These are phyloP conservation scores for Kodamaea restingae DNA, from an alignment of 805 yeast genomes.

Conservation along the genomic window DNA sequence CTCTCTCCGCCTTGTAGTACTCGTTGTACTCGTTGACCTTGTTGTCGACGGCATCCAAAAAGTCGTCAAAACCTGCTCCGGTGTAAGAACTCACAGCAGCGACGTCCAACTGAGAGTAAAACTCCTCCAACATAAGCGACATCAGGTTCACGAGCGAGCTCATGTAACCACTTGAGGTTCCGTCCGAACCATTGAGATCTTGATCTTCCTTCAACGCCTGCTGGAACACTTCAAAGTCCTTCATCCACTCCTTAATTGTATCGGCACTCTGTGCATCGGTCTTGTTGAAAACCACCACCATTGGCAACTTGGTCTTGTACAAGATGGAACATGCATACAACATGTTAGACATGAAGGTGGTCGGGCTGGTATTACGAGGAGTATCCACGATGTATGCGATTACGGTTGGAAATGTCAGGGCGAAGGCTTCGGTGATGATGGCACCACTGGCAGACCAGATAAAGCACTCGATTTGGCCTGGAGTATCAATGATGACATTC, in stretches of 20 bases:
- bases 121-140: slow-evolving; percentile 95
- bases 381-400: slow-evolving; percentile 96
- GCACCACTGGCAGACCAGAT: slow-evolving; percentile 98
- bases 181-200: slow-evolving; percentile 59
- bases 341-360: slow-evolving; percentile 98
- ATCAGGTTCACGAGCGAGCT: slow-evolving; percentile 87
- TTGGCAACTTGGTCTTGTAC: slow-evolving; percentile 93
- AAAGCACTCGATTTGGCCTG: slow-evolving; percentile 98
- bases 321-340: slow-evolving; percentile 95
- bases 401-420: slow-evolving; percentile 92
- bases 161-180: slow-evolving; percentile 83
- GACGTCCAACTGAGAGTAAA: slow-evolving; percentile 87
- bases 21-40: slow-evolving; percentile 85
- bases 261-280: slow-evolving; percentile 82
- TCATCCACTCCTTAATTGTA: slow-evolving; percentile 96
- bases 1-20: slow-evolving; percentile 82
- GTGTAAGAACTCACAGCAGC: slow-evolving; percentile 91
- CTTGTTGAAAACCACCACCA: slow-evolving; percentile 94
- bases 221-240: slow-evolving; percentile 91
- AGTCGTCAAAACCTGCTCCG: slow-evolving; percentile 92
- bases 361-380: slow-evolving; percentile 89
- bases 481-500: slow-evolving; percentile 90
- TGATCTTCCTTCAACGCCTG: slow-evolving; percentile 64
- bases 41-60: slow-evolving; percentile 74
- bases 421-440: slow-evolving; percentile 93